Conservation (phyloP, 805 yeast genomes). For the Ogataea henricii region DNA sequence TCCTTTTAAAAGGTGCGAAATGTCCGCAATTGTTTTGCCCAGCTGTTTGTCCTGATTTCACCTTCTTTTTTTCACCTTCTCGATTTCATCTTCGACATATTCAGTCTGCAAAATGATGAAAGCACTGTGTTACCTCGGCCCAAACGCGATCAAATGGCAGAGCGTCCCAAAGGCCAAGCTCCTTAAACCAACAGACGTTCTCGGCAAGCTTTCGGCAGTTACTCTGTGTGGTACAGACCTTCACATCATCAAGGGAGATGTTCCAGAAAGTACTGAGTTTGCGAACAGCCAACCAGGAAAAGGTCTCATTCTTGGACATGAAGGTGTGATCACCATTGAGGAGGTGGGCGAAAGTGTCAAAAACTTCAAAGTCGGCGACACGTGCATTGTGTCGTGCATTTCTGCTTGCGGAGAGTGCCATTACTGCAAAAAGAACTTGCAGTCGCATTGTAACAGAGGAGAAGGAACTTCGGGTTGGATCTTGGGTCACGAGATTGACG, state of each 20-base stretch:
- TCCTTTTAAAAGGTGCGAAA: too few species aligned
- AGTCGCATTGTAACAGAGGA: conserved; percentile 56
- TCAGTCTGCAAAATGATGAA: conserved; percentile 49
- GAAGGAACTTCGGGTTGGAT: conserved; percentile 50
- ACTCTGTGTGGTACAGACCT: conserved; percentile 70
- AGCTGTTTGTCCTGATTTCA: too few species aligned
- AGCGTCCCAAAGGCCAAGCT: conserved; percentile 46
- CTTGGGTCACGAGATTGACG: conserved; percentile 60
- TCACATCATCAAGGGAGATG: conserved; percentile 62
- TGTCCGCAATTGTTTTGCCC: too few species aligned
- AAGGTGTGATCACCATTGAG: conserved; percentile 56
- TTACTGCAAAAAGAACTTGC: conserved; percentile 55
- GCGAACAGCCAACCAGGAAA: conserved; percentile 23
- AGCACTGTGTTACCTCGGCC: conserved; percentile 49
- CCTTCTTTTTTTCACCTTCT: too few species aligned
- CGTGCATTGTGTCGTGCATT: conserved; percentile 64
- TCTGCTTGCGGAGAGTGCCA: conserved; percentile 62
- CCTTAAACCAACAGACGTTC: conserved; percentile 51
- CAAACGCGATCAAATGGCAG: conserved; percentile 41
- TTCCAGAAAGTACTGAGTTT: conserved; percentile 50
- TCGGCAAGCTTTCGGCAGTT: conserved; percentile 55
- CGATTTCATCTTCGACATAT: too few species aligned
- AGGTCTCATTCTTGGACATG: conserved; percentile 56
- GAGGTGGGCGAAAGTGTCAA: conserved; percentile 51
- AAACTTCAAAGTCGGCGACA: conserved; percentile 55